These are phyloP conservation scores for Hypomontagnella monticulosa DNA, from an alignment of 495 filamentous ascomycete species.

Conservation along the genomic window DNA sequence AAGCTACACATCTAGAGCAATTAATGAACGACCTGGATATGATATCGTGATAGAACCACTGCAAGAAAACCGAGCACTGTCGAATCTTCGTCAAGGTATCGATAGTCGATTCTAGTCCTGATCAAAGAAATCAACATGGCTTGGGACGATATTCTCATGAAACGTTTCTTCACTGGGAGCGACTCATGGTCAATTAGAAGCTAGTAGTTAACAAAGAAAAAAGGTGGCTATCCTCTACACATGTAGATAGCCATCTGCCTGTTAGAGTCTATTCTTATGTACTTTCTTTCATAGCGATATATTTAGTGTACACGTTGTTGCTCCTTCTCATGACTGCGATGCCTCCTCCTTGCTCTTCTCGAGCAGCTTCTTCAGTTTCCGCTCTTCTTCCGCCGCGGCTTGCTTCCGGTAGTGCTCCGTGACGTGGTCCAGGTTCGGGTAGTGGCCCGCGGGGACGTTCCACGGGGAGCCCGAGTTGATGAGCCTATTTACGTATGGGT, in stretches of 20 bases:
- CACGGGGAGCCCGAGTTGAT: slow-evolving; percentile 53
- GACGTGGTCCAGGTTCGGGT: slow-evolving; percentile 55
- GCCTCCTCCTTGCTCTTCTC: slow-evolving; percentile 36
- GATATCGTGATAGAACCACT: too few relatives aligned
- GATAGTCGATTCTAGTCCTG: too few relatives aligned
- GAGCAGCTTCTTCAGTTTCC: slow-evolving; percentile 55
- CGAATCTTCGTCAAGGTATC: too few relatives aligned
- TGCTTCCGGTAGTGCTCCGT: slow-evolving; percentile 59
- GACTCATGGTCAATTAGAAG: not conserved
- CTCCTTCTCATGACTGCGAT: not conserved
- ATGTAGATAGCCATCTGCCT: not conserved
- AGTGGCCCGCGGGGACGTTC: slow-evolving; percentile 59
- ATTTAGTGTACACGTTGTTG: not conserved
- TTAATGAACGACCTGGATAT: too few relatives aligned
- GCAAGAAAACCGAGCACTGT: too few relatives aligned
- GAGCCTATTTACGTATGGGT: slow-evolving; percentile 47
- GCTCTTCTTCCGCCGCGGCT: slow-evolving; percentile 57
- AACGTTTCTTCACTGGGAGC: too few relatives aligned
- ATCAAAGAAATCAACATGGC: too few relatives aligned
- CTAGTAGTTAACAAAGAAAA: not conserved
- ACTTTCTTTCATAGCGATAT: not conserved
- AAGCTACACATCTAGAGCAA: too few relatives aligned
- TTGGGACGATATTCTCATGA: too few relatives aligned
- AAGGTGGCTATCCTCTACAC: slow-evolving; percentile 3
- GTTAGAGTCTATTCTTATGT: slow-evolving; percentile 15